Evolutionary conservation across 345 rosid species (phyloP).

Genomic region (Alliaria petiolata): DNA sequence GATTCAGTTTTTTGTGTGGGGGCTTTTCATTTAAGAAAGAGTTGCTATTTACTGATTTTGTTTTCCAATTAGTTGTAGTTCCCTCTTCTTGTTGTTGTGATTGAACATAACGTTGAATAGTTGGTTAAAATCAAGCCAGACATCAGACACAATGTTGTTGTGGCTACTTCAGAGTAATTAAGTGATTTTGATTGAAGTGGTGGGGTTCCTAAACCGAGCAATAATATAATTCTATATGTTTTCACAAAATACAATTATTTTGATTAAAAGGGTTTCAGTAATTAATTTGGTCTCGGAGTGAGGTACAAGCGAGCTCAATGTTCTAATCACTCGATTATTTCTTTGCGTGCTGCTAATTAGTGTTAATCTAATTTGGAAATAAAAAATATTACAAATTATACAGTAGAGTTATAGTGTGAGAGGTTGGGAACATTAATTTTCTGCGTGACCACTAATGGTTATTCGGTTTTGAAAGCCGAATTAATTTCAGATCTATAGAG

Average conservation of each 20-base stretch:
- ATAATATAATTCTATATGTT: background rate
- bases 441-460: slow-evolving; percentile 18
- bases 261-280: background rate
- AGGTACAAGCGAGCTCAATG: slow-evolving; percentile 2
- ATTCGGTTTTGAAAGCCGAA: background rate
- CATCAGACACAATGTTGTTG: too few relatives aligned
- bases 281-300: background rate
- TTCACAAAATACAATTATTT: background rate
- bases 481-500: background rate
- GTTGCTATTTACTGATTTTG: background rate
- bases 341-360: background rate
- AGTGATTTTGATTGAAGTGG: slow-evolving; percentile 18
- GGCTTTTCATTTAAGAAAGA: background rate
- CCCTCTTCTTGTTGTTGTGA: background rate
- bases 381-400: background rate
- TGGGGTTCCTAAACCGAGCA: background rate
- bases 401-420: background rate
- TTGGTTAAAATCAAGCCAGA: background rate
- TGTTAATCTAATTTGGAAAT: background rate
- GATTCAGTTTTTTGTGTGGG: background rate
- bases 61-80: background rate
- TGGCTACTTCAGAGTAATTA: background rate
- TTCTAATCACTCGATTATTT: background rate
- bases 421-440: slow-evolving; percentile 16
- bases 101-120: background rate